A percentile compares a stretch with the other conserved stretches of the same genome.
These are phyloP conservation scores for Climacium dendroides DNA, from an alignment of 225 moss, liverwort and hornwort species.

Conservation along the genomic window DNA sequence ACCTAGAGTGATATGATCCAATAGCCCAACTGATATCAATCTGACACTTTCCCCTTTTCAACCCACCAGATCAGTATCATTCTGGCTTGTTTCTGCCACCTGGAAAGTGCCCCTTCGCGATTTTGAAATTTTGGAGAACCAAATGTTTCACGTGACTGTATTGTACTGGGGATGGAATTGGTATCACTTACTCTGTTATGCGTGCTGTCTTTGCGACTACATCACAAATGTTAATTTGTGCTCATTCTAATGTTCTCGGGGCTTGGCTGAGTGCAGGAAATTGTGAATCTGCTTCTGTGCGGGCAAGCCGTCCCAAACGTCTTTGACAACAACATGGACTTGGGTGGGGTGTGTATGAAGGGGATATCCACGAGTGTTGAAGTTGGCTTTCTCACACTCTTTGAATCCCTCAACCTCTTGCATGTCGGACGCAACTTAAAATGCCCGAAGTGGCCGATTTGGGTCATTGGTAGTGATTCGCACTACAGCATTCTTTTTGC, in stretches of 20 bases:
- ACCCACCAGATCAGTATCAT: background rate
- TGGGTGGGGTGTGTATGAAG: slow-evolving; percentile 82
- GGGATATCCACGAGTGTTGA: slow-evolving; percentile 81
- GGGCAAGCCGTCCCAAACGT: slow-evolving; percentile 95
- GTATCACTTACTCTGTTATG: background rate
- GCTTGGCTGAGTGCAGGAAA: slow-evolving; percentile 55
- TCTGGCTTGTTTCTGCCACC: background rate
- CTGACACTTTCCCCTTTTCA: background rate
- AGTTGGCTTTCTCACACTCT: slow-evolving; percentile 92
- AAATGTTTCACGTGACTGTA: background rate
- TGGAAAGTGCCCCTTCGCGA: background rate
- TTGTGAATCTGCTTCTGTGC: slow-evolving; percentile 87
- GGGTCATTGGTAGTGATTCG: slow-evolving; percentile 97
- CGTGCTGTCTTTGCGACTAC: background rate
- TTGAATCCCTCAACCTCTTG: slow-evolving; percentile 88
- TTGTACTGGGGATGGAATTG: background rate
- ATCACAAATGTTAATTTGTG: background rate
- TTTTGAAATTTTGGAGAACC: background rate
- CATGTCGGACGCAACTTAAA: slow-evolving; percentile 95
- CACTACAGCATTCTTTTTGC: slow-evolving; percentile 95
- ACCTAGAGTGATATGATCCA: background rate
- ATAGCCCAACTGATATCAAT: background rate
- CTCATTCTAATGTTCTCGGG: background rate
- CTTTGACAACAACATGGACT: slow-evolving; percentile 91
- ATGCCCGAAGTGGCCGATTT: slow-evolving; percentile 94